Percentiles rank a stretch among this genome's conserved stretches.
Evolutionary conservation across 202 grass and related monocot genomes (phyloP).

Genomic region (Setaria italica): DNA sequence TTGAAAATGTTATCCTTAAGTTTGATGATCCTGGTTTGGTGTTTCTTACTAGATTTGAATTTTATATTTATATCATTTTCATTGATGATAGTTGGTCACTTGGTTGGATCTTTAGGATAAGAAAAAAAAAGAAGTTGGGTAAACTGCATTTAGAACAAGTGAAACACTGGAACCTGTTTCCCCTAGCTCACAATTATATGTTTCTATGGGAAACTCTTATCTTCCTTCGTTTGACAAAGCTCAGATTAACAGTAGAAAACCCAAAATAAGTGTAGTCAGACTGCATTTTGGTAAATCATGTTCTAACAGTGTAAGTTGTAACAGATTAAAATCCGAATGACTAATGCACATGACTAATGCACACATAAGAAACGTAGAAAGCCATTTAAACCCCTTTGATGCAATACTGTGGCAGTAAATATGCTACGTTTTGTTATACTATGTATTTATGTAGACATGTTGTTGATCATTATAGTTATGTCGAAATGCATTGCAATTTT

Average conservation of each 20-base stretch:
- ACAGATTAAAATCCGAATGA: background rate
- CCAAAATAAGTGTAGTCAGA: background rate
- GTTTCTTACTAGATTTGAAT: background rate
- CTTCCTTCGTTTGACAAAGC: background rate
- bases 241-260: background rate
- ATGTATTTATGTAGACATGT: background rate
- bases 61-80: background rate
- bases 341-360: background rate
- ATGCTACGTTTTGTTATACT: background rate
- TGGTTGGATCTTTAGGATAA: background rate
- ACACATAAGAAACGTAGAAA: background rate
- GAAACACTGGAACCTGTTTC: background rate
- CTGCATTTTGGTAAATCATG: background rate
- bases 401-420: background rate
- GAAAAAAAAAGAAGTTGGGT: background rate
- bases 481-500: background rate
- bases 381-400: background rate
- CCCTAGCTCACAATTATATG: background rate
- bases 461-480: background rate
- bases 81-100: background rate
- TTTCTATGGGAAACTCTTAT: background rate
- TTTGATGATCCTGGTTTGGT: background rate
- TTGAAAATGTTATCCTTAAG: background rate
- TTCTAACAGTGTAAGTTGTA: no score
- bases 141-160: background rate